A percentile compares a stretch with the other conserved stretches of the same genome.
Conservation (phyloP, 306 rosid genomes). For the Vicia sativa region DNA sequence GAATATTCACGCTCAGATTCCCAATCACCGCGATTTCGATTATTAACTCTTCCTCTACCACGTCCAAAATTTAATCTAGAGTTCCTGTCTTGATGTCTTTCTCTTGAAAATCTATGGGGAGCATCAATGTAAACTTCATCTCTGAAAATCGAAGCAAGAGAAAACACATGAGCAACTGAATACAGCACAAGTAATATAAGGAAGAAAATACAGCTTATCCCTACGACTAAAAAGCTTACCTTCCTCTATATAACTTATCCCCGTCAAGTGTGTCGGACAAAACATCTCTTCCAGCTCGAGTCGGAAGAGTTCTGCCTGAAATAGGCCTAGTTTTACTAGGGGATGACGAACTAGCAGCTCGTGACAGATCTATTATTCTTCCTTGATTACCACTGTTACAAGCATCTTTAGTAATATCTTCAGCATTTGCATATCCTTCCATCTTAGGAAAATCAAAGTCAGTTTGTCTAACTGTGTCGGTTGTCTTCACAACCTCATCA, state of each 20-base stretch:
- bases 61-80: slow-evolving; percentile 65
- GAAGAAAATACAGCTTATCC: neutral
- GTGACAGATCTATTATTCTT: slow-evolving; percentile 70
- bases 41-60: slow-evolving; percentile 66
- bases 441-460: slow-evolving; percentile 46
- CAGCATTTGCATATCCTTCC: slow-evolving; percentile 52
- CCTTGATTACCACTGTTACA: slow-evolving; percentile 57
- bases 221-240: slow-evolving; percentile 51
- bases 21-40: slow-evolving; percentile 60
- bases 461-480: slow-evolving; percentile 43
- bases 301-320: slow-evolving; percentile 50
- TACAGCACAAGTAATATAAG: slow-evolving; percentile 1
- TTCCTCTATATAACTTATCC: slow-evolving; percentile 65
- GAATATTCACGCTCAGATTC: slow-evolving; percentile 62
- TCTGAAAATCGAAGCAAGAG: slow-evolving; percentile 55
- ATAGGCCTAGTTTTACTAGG: slow-evolving; percentile 63
- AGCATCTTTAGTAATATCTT: slow-evolving; percentile 57
- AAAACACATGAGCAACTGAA: slow-evolving; percentile 22
- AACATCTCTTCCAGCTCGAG: slow-evolving; percentile 61
- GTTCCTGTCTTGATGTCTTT: slow-evolving; percentile 73
- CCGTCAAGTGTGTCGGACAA: slow-evolving; percentile 52
- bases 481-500: slow-evolving; percentile 47
- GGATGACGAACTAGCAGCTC: slow-evolving; percentile 52
- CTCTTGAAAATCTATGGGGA: slow-evolving; percentile 64
- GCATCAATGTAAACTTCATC: slow-evolving; percentile 61